Conservation (phyloP, 169 alveolate species). For the Babesia caballi region DNA sequence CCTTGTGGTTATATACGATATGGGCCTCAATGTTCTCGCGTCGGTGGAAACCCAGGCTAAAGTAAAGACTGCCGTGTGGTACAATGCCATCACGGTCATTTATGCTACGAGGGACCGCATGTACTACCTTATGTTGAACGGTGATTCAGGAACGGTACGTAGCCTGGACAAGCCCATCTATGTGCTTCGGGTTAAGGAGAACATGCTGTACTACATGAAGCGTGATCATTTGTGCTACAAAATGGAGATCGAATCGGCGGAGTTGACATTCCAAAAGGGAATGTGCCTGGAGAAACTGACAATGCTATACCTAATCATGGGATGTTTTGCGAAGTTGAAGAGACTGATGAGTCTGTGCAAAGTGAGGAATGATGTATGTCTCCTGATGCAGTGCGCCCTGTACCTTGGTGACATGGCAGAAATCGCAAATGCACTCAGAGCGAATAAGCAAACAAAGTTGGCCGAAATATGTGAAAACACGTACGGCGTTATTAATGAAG, state of each 20-base stretch:
- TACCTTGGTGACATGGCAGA: constrained; percentile 59
- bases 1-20: constrained; percentile 65
- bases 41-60: constrained; percentile 54
- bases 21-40: constrained; percentile 52
- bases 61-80: constrained; percentile 74
- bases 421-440: constrained; percentile 11
- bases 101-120: constrained; percentile 66
- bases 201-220: constrained; percentile 27
- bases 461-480: constrained; percentile 36
- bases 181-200: constrained; percentile 26
- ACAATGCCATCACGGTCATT: constrained; percentile 41
- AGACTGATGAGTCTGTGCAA: constrained; percentile 64
- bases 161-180: constrained; percentile 44
- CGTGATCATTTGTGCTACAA: constrained; percentile 57
- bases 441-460: constrained; percentile 43
- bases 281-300: constrained; percentile 83
- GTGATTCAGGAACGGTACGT: constrained; percentile 33
- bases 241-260: constrained; percentile 68
- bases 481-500: constrained; percentile 8
- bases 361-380: constrained; percentile 59
- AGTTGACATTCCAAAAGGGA: constrained; percentile 81
- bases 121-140: constrained; percentile 46
- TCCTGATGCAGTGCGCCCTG: constrained; percentile 6
- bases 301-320: constrained; percentile 82
- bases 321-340: constrained; percentile 78